Percentiles rank a stretch among this genome's conserved stretches.
These are phyloP conservation scores for Trichosanthes cucumerina DNA, from an alignment of 306 rosid species.

Conservation along the genomic window DNA sequence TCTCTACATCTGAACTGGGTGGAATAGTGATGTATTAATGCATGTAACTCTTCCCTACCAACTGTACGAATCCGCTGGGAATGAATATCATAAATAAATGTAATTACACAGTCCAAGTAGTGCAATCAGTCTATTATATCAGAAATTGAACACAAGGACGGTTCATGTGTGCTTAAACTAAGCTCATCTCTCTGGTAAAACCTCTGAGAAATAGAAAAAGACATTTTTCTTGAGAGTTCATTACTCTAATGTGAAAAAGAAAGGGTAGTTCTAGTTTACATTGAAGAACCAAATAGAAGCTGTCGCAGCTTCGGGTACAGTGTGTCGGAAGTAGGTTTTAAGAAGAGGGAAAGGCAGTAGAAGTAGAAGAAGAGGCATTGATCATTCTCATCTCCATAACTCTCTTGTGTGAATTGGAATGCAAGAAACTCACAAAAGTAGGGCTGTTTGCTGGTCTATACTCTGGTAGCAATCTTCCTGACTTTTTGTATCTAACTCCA, in stretches of 20 bases:
- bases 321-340: neutral
- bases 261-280: neutral
- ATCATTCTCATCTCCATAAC: conserved; percentile 66
- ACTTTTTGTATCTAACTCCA: conserved; percentile 65
- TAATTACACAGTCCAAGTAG: neutral
- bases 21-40: neutral
- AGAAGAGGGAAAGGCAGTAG: conserved; percentile 18
- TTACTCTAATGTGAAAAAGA: neutral
- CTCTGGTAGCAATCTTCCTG: conserved; percentile 56
- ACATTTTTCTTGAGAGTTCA: neutral
- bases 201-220: neutral
- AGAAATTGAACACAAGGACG: neutral
- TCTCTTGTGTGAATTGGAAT: conserved; percentile 65
- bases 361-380: conserved; percentile 17
- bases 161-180: neutral
- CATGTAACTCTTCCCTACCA: neutral
- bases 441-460: conserved; percentile 71
- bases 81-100: neutral
- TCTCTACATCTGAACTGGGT: neutral
- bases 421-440: conserved; percentile 53
- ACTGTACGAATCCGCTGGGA: neutral
- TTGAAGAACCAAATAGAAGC: neutral
- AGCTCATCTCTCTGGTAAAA: neutral
- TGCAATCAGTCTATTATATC: neutral
- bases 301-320: neutral